Evolutionary conservation across 2,329 filamentous ascomycete genomes (phyloP).

Genomic region (Phyllosticta paracitricarpa): DNA sequence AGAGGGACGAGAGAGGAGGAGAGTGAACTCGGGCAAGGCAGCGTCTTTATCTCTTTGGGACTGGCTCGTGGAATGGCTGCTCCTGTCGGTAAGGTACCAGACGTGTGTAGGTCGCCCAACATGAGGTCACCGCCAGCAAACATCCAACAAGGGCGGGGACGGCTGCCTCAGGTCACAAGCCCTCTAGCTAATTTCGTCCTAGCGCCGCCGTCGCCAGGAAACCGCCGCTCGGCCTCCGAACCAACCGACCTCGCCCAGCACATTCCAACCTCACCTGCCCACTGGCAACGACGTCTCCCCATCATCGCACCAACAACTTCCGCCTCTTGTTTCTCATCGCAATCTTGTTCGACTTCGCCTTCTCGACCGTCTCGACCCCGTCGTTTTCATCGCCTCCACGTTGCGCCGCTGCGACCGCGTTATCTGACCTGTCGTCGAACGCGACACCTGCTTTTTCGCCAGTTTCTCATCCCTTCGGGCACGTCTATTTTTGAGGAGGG

Average conservation of each 20-base stretch:
- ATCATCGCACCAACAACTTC: background rate
- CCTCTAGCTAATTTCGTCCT: background rate
- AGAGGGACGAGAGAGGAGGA: background rate
- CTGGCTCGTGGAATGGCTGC: background rate
- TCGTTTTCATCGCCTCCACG: background rate
- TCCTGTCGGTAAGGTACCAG: too few relatives aligned
- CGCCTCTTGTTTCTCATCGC: background rate
- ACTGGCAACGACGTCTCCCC: background rate
- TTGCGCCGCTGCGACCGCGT: background rate
- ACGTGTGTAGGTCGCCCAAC: too few relatives aligned
- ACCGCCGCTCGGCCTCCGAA: background rate
- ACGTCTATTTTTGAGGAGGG: background rate
- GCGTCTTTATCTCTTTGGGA: background rate
- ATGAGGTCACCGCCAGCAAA: background rate
- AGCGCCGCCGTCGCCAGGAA: background rate
- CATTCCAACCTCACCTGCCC: background rate
- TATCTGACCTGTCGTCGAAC: background rate
- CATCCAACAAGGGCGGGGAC: background rate
- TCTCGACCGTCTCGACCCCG: background rate
- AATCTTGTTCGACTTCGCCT: background rate
- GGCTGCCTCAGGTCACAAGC: background rate
- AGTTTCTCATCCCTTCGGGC: background rate
- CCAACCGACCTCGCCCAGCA: background rate
- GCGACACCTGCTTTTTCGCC: background rate
- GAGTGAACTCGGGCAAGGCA: background rate